Evolutionary conservation across 768 basidiomycete genomes (phyloP).

Genomic region (Mycena metata): DNA sequence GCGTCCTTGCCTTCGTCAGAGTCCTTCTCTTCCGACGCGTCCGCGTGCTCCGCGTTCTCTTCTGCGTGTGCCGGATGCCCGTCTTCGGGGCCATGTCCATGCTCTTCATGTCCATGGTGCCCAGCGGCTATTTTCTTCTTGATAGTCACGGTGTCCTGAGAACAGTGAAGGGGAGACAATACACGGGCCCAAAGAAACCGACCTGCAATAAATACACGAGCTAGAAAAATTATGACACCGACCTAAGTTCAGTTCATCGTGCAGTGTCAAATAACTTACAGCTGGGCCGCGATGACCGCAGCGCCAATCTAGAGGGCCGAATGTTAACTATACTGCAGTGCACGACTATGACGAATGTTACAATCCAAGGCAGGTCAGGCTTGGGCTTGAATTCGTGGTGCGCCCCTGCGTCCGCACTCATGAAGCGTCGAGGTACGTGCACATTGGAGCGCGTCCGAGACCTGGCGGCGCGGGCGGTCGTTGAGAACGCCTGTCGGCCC

Average conservation of each 20-base stretch:
- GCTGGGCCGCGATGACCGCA: slow-evolving; percentile 54
- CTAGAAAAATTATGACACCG: slow-evolving; percentile 11
- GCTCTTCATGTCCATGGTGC: slow-evolving; percentile 35
- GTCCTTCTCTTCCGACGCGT: slow-evolving; percentile 47
- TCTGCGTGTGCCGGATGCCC: slow-evolving; percentile 45
- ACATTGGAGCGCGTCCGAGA: slow-evolving; percentile 33
- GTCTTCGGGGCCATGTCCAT: slow-evolving; percentile 35
- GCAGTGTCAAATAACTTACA: slow-evolving; percentile 47
- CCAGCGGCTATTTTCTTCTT: slow-evolving; percentile 27
- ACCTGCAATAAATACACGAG: slow-evolving; percentile 51
- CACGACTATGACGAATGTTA: slow-evolving; percentile 43
- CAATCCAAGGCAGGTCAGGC: slow-evolving; percentile 61
- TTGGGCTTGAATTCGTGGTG: slow-evolving; percentile 52
- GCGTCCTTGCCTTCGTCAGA: slow-evolving; percentile 54
- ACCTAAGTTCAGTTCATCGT: slow-evolving; percentile 9
- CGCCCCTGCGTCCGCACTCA: slow-evolving; percentile 52
- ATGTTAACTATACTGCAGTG: neutral
- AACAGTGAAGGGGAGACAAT: too few relatives aligned
- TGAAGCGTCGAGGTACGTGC: slow-evolving; percentile 44
- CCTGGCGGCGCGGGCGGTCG: slow-evolving; percentile 49
- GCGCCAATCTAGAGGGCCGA: slow-evolving; percentile 53
- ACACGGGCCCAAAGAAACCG: too few relatives aligned
- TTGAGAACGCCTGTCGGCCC: slow-evolving; percentile 51
- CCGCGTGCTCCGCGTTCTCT: too few relatives aligned
- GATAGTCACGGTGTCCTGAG: slow-evolving; percentile 32